phyloP scores from a whole-genome alignment of 2,329 filamentous ascomycete species.

The Ilyonectria destructans region DNA sequence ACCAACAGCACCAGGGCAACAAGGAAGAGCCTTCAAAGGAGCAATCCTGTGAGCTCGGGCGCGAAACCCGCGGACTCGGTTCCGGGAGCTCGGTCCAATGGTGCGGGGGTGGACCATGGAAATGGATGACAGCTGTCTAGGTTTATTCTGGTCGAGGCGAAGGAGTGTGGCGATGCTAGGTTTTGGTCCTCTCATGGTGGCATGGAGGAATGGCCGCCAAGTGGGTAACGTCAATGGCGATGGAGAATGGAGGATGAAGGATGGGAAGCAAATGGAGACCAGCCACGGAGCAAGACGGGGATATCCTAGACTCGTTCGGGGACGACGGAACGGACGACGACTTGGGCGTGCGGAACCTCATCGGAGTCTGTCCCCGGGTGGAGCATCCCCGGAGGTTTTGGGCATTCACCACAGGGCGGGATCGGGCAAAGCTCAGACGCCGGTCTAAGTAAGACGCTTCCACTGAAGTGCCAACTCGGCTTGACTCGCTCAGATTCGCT shows the following conservation, averaged over 20 bases:
- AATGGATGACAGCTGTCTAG: conserved; percentile 42
- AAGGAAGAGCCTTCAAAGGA: conserved; percentile 27
- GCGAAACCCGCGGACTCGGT: conserved; percentile 42
- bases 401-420: conserved; percentile 20
- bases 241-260: conserved; percentile 9
- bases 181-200: conserved; percentile 1
- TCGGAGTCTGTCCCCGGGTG: conserved; percentile 39
- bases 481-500: neutral
- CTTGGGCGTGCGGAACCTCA: conserved; percentile 26
- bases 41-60: conserved; percentile 15
- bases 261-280: neutral
- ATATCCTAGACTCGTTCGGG: conserved; percentile 41
- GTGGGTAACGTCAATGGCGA: conserved; percentile 2
- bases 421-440: conserved; percentile 31
- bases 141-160: conserved; percentile 43
- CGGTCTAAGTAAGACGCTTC: conserved; percentile 38
- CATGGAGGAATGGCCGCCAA: neutral
- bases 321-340: conserved; percentile 30
- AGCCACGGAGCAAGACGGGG: conserved; percentile 23
- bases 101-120: conserved; percentile 49
- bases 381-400: conserved; percentile 34
- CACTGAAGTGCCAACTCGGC: conserved; percentile 13
- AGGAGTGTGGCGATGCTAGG: conserved; percentile 31
- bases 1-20: neutral
- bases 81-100: conserved; percentile 45